These are phyloP conservation scores for Paraglomus brasilianum DNA, from an alignment of 192 early-diverging fungal genomes.

Conservation along the genomic window DNA sequence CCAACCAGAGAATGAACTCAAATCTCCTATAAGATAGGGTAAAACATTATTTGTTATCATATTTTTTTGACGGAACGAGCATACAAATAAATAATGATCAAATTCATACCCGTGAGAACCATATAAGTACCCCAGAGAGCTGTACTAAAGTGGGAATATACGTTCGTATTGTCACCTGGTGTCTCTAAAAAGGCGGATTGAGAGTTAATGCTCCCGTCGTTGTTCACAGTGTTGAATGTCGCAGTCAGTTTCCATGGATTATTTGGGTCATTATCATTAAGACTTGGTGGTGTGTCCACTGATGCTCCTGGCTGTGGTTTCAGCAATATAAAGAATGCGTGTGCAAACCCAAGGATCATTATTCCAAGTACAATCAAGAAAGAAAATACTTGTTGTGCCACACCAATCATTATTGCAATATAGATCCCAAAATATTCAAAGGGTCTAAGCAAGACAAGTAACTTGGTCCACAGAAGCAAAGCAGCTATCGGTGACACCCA, in stretches of 20 bases:
- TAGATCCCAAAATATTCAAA: conserved; percentile 1
- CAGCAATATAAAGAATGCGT: conserved; percentile 10
- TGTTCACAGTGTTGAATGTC: not conserved
- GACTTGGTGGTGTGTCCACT: not conserved
- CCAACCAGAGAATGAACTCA: not conserved
- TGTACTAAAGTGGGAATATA: not conserved
- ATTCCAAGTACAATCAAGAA: not conserved
- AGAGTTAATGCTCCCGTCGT: not conserved
- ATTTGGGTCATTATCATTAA: conserved; percentile 1
- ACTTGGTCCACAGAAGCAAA: conserved; percentile 1
- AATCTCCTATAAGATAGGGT: not conserved
- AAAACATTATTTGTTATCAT: not conserved
- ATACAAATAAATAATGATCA: not conserved
- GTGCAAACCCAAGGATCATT: not conserved
- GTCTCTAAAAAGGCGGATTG: not conserved
- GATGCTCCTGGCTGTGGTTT: not conserved
- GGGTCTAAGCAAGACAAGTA: not conserved
- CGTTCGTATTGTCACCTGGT: not conserved
- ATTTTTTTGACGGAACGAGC: not conserved
- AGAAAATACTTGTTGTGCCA: not conserved
- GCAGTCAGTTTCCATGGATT: not conserved
- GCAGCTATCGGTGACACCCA: not conserved
- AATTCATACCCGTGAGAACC: conserved; percentile 2
- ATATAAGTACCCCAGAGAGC: not conserved
- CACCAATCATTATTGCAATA: conserved; percentile 12